Percentiles rank a stretch among this genome's conserved stretches.
Evolutionary conservation across 192 early-diverging fungal species (phyloP).

Genomic region (Oehlia diaphana): DNA sequence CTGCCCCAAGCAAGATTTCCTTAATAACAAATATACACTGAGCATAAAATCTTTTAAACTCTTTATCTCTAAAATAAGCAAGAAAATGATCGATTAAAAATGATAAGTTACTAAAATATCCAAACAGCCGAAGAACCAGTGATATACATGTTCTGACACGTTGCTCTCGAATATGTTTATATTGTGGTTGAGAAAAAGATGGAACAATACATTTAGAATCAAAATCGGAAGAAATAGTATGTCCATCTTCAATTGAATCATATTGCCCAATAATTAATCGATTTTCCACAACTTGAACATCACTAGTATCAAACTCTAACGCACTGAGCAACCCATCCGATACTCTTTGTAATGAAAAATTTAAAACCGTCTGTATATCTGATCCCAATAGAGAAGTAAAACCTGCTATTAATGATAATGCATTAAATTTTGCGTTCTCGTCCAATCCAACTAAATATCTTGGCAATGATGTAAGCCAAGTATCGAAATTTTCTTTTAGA

Average conservation of each 20-base stretch:
- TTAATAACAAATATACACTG: slow-evolving; percentile 39
- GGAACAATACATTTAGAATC: background rate
- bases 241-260: slow-evolving; percentile 7
- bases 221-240: background rate
- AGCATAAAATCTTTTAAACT: slow-evolving; percentile 22
- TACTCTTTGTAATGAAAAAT: slow-evolving; percentile 28
- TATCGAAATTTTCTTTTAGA: slow-evolving; percentile 40
- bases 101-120: slow-evolving; percentile 30
- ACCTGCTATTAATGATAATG: slow-evolving; percentile 35
- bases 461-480: slow-evolving; percentile 36
- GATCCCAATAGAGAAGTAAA: slow-evolving; percentile 33
- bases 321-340: slow-evolving; percentile 40
- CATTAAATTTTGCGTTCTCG: slow-evolving; percentile 38
- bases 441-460: slow-evolving; percentile 36
- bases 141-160: slow-evolving; percentile 20
- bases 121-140: slow-evolving; percentile 34
- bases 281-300: slow-evolving; percentile 37
- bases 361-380: slow-evolving; percentile 35
- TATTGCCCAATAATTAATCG: slow-evolving; percentile 12
- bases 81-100: slow-evolving; percentile 40
- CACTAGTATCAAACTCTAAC: slow-evolving; percentile 38
- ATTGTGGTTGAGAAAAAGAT: slow-evolving; percentile 33
- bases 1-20: slow-evolving; percentile 37
- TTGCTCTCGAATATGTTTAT: slow-evolving; percentile 36
- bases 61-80: slow-evolving; percentile 25